Conservation (phyloP, 2,329 filamentous ascomycete species). For the Sporothrix brasiliensis region DNA sequence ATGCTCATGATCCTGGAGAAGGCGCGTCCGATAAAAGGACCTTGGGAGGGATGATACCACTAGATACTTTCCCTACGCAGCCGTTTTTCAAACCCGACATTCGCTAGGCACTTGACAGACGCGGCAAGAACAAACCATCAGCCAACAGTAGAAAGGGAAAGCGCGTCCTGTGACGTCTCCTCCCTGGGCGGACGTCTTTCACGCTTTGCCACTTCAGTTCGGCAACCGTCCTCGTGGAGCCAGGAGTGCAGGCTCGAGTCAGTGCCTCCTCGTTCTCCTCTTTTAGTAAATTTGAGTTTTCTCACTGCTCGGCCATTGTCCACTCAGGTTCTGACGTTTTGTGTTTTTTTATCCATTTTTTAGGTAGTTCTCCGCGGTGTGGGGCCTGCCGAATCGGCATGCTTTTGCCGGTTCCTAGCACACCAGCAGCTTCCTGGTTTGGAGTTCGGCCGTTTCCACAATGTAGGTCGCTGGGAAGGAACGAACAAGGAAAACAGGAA, state of each 20-base stretch:
- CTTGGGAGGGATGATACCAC: background rate
- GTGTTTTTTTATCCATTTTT: background rate
- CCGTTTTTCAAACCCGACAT: background rate
- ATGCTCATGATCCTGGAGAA: constrained; percentile 11
- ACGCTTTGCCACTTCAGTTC: constrained; percentile 1
- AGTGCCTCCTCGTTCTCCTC: constrained; percentile 18
- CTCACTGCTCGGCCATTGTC: background rate
- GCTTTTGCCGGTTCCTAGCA: constrained; percentile 25
- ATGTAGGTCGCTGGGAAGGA: constrained; percentile 9
- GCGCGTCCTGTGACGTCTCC: background rate
- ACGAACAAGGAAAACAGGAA: constrained; percentile 2
- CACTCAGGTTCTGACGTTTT: background rate
- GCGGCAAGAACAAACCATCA: background rate
- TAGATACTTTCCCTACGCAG: background rate
- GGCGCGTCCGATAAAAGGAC: constrained; percentile 14
- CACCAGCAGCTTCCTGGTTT: constrained; percentile 20
- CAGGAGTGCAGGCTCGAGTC: background rate
- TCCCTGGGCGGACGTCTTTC: background rate
- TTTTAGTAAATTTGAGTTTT: background rate
- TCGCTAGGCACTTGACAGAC: background rate
- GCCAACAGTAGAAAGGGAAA: background rate
- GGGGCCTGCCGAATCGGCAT: constrained; percentile 25
- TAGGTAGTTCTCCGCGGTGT: background rate
- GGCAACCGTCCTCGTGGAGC: background rate
- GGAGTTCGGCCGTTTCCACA: constrained; percentile 7